Evolutionary conservation across 2,329 filamentous ascomycete genomes (phyloP).

Genomic region (Emericellopsis cladophorae): DNA sequence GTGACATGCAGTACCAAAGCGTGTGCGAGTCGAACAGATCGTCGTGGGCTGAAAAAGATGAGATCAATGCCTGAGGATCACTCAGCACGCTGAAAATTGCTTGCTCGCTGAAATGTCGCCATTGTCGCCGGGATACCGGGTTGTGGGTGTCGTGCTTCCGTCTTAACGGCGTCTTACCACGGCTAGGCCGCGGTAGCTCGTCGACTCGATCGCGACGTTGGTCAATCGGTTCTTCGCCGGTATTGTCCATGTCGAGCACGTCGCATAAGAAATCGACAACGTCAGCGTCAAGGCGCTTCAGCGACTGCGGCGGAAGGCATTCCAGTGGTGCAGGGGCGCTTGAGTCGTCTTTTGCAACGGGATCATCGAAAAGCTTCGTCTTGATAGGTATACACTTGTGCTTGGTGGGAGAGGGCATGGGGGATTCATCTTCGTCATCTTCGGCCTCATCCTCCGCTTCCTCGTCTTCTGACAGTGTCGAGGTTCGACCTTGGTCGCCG

Average conservation of each 20-base stretch:
- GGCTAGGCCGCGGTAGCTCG: background rate
- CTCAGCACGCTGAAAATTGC: slow-evolving; percentile 52
- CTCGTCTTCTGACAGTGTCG: too few species aligned
- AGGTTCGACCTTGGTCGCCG: too few species aligned
- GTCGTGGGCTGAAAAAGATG: slow-evolving; percentile 42
- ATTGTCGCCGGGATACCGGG: slow-evolving; percentile 13
- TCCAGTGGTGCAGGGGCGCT: background rate
- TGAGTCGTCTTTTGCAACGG: too few species aligned
- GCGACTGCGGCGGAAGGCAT: slow-evolving; percentile 38
- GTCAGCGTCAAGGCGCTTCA: slow-evolving; percentile 39
- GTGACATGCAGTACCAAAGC: slow-evolving; percentile 50
- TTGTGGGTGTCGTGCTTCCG: background rate
- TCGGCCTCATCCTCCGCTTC: too few species aligned
- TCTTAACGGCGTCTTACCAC: background rate
- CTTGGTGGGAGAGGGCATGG: background rate
- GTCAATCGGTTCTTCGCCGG: slow-evolving; percentile 29
- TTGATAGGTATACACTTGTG: background rate
- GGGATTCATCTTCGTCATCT: too few species aligned
- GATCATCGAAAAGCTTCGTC: too few species aligned
- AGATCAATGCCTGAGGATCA: slow-evolving; percentile 38
- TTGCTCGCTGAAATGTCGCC: slow-evolving; percentile 51
- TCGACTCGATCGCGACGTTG: slow-evolving; percentile 16
- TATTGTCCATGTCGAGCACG: slow-evolving; percentile 42
- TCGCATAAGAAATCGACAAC: slow-evolving; percentile 49
- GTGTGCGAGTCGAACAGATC: slow-evolving; percentile 46